A percentile compares a stretch with the other conserved stretches of the same genome.
These are phyloP conservation scores for Forsythia viridissima DNA, from an alignment of 257 asterid genomes.

Conservation along the genomic window DNA sequence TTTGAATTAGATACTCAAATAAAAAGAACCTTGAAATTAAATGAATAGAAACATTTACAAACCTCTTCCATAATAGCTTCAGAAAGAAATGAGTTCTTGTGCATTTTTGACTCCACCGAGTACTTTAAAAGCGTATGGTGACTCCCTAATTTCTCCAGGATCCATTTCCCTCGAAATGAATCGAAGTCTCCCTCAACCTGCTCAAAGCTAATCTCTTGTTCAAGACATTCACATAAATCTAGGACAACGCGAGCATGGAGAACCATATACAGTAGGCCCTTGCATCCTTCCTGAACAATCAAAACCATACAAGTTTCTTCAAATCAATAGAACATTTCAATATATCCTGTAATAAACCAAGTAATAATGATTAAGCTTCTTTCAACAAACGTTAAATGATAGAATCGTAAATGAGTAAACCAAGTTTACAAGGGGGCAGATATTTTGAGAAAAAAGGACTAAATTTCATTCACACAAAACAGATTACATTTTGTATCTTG, in stretches of 20 bases:
- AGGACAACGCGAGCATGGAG: conserved; percentile 95
- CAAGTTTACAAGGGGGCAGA: no score
- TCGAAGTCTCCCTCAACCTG: conserved; percentile 95
- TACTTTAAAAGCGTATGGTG: conserved; percentile 86
- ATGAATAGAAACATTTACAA: conserved; percentile 17
- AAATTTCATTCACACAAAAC: no score
- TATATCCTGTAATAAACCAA: background rate
- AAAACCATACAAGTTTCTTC: conserved; percentile 1
- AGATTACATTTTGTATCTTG: no score
- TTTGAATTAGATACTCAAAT: background rate
- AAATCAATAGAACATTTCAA: conserved; percentile 6
- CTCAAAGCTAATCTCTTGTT: conserved; percentile 83
- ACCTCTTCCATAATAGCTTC: conserved; percentile 99
- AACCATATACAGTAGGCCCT: conserved; percentile 90
- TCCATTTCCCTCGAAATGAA: conserved; percentile 88
- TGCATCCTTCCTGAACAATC: conserved; percentile 88
- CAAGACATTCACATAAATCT: conserved; percentile 74
- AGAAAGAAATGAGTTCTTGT: conserved; percentile 83
- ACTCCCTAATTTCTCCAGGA: conserved; percentile 86
- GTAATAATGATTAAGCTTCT: background rate
- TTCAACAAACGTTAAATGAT: background rate
- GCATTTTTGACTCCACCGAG: conserved; percentile 92
- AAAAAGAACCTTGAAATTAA: background rate
- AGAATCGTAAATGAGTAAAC: background rate
- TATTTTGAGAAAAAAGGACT: background rate